phyloP scores from a whole-genome alignment of 441 rosid genomes.

The Kokia cookei region DNA sequence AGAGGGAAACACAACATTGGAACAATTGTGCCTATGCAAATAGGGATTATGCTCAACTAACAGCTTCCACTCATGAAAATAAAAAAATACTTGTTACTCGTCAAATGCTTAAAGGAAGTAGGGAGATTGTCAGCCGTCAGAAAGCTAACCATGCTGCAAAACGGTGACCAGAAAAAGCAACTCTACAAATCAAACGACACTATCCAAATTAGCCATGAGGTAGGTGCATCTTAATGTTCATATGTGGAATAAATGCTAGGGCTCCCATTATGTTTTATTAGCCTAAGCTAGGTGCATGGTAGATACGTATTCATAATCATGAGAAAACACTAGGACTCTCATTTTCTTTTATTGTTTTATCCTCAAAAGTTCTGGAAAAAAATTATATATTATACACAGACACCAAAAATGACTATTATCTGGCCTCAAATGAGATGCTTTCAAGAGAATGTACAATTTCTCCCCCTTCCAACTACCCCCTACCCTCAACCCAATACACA shows the following conservation, averaged over 20 bases:
- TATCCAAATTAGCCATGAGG: not conserved
- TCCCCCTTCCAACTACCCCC: not conserved
- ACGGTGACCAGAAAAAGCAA: not conserved
- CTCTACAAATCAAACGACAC: not conserved
- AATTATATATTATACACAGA: not conserved
- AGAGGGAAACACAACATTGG: slow-evolving; percentile 18
- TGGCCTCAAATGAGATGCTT: not conserved
- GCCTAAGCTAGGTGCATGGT: not conserved
- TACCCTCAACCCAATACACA: not conserved
- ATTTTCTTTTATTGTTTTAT: not conserved
- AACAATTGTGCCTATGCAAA: slow-evolving; percentile 7
- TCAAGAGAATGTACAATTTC: not conserved
- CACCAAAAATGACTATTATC: not conserved
- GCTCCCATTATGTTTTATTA: not conserved
- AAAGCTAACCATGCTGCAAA: not conserved
- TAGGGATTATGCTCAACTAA: slow-evolving; percentile 5
- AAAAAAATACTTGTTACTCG: no score
- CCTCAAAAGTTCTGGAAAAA: not conserved
- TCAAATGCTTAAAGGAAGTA: not conserved
- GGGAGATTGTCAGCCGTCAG: not conserved
- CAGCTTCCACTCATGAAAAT: slow-evolving; percentile 44
- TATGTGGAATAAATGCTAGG: not conserved
- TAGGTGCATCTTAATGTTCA: not conserved
- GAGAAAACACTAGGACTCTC: not conserved
- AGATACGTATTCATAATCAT: not conserved